phyloP scores from a whole-genome alignment of 352 stramenopile genomes.

The Phytophthora fragariaefolia region DNA sequence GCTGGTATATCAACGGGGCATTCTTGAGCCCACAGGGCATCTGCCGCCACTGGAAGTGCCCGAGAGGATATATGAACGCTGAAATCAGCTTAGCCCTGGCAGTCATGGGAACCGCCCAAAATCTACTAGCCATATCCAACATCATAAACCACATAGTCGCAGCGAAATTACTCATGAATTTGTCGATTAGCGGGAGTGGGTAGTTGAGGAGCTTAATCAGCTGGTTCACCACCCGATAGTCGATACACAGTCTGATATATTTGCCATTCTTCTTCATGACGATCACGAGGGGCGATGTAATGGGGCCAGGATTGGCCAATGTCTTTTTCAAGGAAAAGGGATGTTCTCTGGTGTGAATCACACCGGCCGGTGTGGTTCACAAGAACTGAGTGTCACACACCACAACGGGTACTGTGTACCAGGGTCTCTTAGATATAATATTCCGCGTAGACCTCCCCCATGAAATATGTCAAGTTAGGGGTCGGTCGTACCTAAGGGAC shows the following conservation, averaged over 20 bases:
- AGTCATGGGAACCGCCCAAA: slow-evolving; percentile 5
- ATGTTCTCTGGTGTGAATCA: too few relatives aligned
- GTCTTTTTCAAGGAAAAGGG: too few relatives aligned
- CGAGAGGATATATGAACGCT: slow-evolving; percentile 28
- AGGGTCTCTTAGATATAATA: too few relatives aligned
- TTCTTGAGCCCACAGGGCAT: slow-evolving; percentile 4
- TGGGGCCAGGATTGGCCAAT: too few relatives aligned
- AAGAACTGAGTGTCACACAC: too few relatives aligned
- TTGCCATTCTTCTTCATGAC: slow-evolving; percentile 35
- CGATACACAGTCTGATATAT: slow-evolving; percentile 20
- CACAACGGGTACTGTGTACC: too few relatives aligned
- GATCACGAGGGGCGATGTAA: slow-evolving; percentile 20
- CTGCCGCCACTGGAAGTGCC: slow-evolving; percentile 29
- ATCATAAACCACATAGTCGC: slow-evolving; percentile 6
- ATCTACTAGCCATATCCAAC: neutral
- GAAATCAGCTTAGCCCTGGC: slow-evolving; percentile 19
- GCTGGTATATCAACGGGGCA: slow-evolving; percentile 3
- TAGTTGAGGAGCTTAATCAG: slow-evolving; percentile 35
- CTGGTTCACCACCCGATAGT: slow-evolving; percentile 25
- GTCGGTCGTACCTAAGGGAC: too few relatives aligned
- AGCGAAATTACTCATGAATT: slow-evolving; percentile 19
- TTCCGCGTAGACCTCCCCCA: too few relatives aligned
- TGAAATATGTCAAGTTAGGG: too few relatives aligned
- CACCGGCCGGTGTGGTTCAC: too few relatives aligned
- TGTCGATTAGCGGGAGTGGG: slow-evolving; percentile 28